Base-by-base conservation (phyloP, 169 alveolate genomes). In the Condylostoma magnum region DNA sequence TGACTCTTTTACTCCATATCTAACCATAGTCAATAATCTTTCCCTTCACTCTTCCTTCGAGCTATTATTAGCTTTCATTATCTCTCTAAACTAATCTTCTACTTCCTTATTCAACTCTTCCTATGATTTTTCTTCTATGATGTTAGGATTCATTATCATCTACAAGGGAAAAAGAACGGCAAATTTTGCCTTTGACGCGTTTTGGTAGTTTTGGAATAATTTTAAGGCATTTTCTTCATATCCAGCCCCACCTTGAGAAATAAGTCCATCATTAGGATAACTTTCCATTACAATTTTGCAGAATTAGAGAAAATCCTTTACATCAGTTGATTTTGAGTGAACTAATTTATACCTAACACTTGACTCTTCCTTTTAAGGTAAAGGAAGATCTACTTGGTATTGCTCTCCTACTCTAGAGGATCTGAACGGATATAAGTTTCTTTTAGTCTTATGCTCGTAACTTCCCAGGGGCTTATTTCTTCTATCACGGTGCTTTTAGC, bases 51-150 rank as follows among this genome's bases (percentile, higher is more conserved):
- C 73, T 27, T 63, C 73, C 46, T 63, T 63, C 31, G 25, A 18
- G 41, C 46, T 57, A 8, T 27, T 46, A 43, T 63, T 63, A 12
- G 28, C 57, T 46, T 31, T 63, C 5, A n/a, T 22, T 4, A 63
- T 20, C 8, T 63, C 73, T 37, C 33, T 63, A 0, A 25, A n/a
- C 25, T 36, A 54, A 6, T 63, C 50, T 1, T 22, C 30, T 22
- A 63, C 73, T 63, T 63, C 73, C 46, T 44, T 37, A 18, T n/a
- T 37, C 46, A 63, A 43, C 22, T 63, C 73, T 1, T 63, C 73
- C 22, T n/a, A 18, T 22, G 73, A 57, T 25, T 43, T 28, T 31
- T 37, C 46, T 22, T 63, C 41, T 34, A 63, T 22, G 4, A 63
- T 37, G 28, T 63, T 57, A 22, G 73, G 73, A 57, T 63, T 63